Conservation (phyloP, 2,329 filamentous ascomycete genomes). For the Elsinoe necatrix region DNA sequence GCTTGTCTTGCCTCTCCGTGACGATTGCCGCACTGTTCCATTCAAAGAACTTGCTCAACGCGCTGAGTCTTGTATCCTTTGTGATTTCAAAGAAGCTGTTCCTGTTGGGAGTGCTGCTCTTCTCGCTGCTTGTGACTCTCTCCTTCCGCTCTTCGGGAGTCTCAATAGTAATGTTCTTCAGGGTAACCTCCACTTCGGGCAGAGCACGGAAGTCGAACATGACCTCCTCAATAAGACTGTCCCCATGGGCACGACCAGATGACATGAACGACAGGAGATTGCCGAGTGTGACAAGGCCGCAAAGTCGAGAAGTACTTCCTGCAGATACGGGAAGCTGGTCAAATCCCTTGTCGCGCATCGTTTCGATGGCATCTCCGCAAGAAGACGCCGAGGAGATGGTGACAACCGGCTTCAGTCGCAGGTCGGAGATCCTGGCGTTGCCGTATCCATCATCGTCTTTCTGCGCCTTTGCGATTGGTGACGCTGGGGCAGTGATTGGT, state of each 20-base stretch:
- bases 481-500: constrained; percentile 33
- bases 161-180: constrained; percentile 50
- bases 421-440: constrained; percentile 68
- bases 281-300: constrained; percentile 87
- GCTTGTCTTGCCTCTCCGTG: constrained; percentile 59
- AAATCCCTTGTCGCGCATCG: constrained; percentile 96
- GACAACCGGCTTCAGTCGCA: constrained; percentile 88
- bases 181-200: constrained; percentile 84
- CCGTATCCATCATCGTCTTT: constrained; percentile 58
- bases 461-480: constrained; percentile 24
- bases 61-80: constrained; percentile 71
- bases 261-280: constrained; percentile 90
- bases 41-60: constrained; percentile 87
- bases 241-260: constrained; percentile 65
- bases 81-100: constrained; percentile 91
- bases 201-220: constrained; percentile 95
- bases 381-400: constrained; percentile 63
- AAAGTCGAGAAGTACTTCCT: constrained; percentile 58
- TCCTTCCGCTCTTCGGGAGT: constrained; percentile 33
- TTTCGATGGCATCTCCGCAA: constrained; percentile 86
- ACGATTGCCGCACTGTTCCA: constrained; percentile 97
- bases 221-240: constrained; percentile 69
- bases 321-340: constrained; percentile 86
- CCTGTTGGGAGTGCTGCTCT: constrained; percentile 39
- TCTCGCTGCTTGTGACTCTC: constrained; percentile 24